Evolutionary conservation across 2,329 filamentous ascomycete species (phyloP).

Genomic region (Fusarium chaquense): DNA sequence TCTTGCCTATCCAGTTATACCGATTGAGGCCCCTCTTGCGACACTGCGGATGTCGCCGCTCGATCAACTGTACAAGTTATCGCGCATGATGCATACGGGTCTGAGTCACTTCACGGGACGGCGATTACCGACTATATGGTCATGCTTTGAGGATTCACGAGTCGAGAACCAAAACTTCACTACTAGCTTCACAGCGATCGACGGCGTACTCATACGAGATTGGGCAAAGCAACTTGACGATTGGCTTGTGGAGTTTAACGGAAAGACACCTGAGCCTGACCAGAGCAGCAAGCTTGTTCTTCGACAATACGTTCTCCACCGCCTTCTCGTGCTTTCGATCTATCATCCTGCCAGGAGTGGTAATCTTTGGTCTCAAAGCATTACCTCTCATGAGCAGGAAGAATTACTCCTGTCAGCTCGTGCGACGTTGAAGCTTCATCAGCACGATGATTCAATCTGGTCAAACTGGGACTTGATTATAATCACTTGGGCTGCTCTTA

Average conservation of each 20-base stretch:
- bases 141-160: conserved; percentile 8
- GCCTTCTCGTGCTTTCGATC: conserved; percentile 2
- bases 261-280: conserved; percentile 10
- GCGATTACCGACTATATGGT: conserved; percentile 8
- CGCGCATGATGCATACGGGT: conserved; percentile 15
- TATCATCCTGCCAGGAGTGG: conserved; percentile 17
- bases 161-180: background rate
- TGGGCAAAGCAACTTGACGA: conserved; percentile 18
- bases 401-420: conserved; percentile 13
- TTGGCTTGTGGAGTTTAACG: conserved; percentile 19
- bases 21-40: conserved; percentile 8
- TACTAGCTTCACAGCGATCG: conserved; percentile 2
- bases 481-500: conserved; percentile 19
- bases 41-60: conserved; percentile 17
- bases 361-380: conserved; percentile 9
- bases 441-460: conserved; percentile 22
- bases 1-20: conserved; percentile 10
- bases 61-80: conserved; percentile 12
- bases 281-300: conserved; percentile 24
- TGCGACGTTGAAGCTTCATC: conserved; percentile 7
- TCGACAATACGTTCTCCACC: conserved; percentile 4
- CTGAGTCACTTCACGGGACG: conserved; percentile 14
- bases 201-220: conserved; percentile 9
- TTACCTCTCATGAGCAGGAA: conserved; percentile 21
- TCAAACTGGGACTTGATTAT: conserved; percentile 25